Conservation (phyloP, 106 monocot genomes). For the Acanthochlamys bracteata region DNA sequence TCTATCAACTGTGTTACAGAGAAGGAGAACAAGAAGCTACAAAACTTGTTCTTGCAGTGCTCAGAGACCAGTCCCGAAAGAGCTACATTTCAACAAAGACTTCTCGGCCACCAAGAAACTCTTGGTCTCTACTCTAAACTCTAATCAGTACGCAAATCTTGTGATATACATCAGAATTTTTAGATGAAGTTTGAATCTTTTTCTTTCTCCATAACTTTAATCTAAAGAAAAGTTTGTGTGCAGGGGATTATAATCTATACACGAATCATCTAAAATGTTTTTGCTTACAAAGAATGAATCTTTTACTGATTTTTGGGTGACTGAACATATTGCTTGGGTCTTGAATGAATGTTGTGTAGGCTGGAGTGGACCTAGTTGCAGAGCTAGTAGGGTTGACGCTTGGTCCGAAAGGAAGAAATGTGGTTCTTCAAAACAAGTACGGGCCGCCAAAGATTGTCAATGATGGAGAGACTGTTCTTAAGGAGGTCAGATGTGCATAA, state of each 20-base stretch:
- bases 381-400: conserved; percentile 78
- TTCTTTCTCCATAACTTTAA: too few species aligned
- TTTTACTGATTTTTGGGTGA: too few species aligned
- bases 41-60: too few species aligned
- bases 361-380: conserved; percentile 79
- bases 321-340: too few species aligned
- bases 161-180: not conserved
- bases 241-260: too few species aligned
- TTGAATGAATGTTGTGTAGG: conserved; percentile 29
- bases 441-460: conserved; percentile 94
- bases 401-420: conserved; percentile 88
- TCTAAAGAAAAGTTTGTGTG: too few species aligned
- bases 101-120: conserved; percentile 82
- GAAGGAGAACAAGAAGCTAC: too few species aligned
- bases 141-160: not conserved
- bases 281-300: too few species aligned
- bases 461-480: conserved; percentile 92
- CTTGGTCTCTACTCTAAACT: conserved; percentile 30
- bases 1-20: too few species aligned
- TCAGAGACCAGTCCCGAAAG: conserved; percentile 57
- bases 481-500: conserved; percentile 35
- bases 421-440: conserved; percentile 80
- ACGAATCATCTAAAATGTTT: too few species aligned
- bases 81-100: conserved; percentile 77
- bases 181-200: too few species aligned